These are phyloP conservation scores for Cavenderia fasciculata DNA, from an alignment of 78 protist species.

Conservation along the genomic window DNA sequence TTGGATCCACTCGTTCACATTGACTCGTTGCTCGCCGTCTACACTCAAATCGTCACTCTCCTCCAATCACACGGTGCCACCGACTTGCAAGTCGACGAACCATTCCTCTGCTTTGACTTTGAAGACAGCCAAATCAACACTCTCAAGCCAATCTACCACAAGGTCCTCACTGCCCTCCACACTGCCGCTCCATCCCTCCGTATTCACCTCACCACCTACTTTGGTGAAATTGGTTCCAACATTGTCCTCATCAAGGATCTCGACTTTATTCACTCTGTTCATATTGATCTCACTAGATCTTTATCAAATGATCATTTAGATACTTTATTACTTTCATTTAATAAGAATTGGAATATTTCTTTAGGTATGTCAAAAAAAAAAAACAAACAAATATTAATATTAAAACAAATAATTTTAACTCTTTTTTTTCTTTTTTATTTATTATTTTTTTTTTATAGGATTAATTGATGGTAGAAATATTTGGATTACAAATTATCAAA, in stretches of 20 bases:
- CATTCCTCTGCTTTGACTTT: conserved; percentile 68
- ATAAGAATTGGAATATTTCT: neutral
- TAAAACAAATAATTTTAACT: no score
- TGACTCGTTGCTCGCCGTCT: conserved; percentile 11
- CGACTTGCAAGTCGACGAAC: conserved; percentile 86
- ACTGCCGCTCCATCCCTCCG: neutral
- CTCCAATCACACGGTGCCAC: conserved; percentile 44
- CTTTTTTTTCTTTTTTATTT: no score
- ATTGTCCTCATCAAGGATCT: neutral
- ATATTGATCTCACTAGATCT: no score
- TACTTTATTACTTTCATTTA: conserved; percentile 1
- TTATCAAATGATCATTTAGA: neutral
- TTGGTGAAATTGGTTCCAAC: conserved; percentile 79
- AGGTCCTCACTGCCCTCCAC: neutral
- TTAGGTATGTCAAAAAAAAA: neutral
- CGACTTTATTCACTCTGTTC: conserved; percentile 78
- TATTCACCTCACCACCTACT: conserved; percentile 80
- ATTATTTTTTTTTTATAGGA: conserved; percentile 26
- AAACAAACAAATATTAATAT: no score
- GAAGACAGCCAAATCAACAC: neutral
- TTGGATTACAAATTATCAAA: conserved; percentile 73
- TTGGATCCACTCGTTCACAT: conserved; percentile 38
- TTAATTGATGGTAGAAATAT: conserved; percentile 82
- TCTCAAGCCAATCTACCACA: neutral
- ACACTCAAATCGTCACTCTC: conserved; percentile 55